These are phyloP conservation scores for Marvania coccoides DNA, from an alignment of 139 green algal species.

Conservation along the genomic window DNA sequence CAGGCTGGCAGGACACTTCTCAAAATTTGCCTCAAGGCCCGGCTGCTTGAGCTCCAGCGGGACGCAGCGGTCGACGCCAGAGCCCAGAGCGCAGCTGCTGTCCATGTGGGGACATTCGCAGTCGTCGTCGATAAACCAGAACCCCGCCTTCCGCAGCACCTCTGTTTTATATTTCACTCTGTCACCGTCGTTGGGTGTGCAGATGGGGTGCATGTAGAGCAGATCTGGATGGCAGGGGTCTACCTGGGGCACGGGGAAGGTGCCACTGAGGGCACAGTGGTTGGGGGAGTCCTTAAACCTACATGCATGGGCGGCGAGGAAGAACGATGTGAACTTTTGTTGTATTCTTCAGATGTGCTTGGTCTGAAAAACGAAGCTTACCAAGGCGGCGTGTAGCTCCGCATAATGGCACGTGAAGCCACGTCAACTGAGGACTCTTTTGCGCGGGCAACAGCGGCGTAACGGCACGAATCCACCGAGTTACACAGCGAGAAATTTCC, in stretches of 20 bases:
- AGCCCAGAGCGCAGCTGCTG: no score
- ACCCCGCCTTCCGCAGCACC: neutral
- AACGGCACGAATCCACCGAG: no score
- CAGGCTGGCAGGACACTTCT: neutral
- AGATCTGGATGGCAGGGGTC: neutral
- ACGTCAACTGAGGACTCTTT: no score
- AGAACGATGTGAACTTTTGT: no score
- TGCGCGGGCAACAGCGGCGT: no score
- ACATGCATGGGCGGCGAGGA: neutral
- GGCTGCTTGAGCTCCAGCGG: neutral
- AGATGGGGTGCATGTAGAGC: neutral
- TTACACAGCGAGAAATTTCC: no score
- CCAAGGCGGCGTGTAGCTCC: neutral
- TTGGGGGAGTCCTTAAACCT: neutral
- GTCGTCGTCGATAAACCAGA: conserved; percentile 1
- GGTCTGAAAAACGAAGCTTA: no score
- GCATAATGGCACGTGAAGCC: no score
- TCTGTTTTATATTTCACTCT: neutral
- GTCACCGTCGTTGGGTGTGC: neutral
- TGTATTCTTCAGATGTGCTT: no score
- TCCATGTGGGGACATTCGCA: neutral
- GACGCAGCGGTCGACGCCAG: neutral
- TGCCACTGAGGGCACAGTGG: neutral
- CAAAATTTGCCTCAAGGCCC: neutral
- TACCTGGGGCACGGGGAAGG: neutral